Evolutionary conservation across 768 basidiomycete genomes (phyloP), one percentile per base, ranked within the genome.

Genomic region (Lanmaoa rubissima): DNA sequence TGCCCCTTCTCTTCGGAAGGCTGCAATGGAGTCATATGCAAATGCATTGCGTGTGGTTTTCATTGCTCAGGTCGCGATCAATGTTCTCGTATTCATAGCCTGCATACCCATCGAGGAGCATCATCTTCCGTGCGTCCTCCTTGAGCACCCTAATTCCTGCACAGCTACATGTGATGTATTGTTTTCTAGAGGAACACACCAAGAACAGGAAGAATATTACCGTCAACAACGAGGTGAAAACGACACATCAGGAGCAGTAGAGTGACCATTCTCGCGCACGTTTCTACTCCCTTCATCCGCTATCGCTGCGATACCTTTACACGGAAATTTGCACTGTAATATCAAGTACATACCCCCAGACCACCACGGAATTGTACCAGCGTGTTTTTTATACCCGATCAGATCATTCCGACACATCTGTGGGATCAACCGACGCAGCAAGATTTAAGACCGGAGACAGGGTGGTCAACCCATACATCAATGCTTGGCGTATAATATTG

Each of bases 41-140:
- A 82, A 84, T 66, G 89, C 92, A 56, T 76, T 94, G 65, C 85
- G 82, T 66, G 84, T 84, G 61, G 90, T 92, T 57, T 95, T 94
- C 77, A 84, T 92, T 56, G 86, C 85, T 65, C 92, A 93, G 66
- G 77, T 80, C 51, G 86, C 79, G 32, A 74, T 88, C 61, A 87
- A 86, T 60, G 61, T 90, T 66, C 66, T 90, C 56, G 79, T 81
- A 40, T 82, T 92, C 68, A 73, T 93, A 57, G 78, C 82, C 43
- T 86, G 83, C 68, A 65, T 92, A 61, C 87, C 88, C 8, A 90
- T 94, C 48, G 82, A 90, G 74, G 90, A 90, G 67, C 86, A 84
- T 66, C 74, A 78, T 34, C 69, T 89, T 66, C 84, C 88, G 69
- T 71, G 54, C 52, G 61, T 58, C 54, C 48, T 61, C 53, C 32